These are phyloP conservation scores for Naganishia sp. DNA, from an alignment of 1,284 basidiomycete genomes.

Conservation along the genomic window DNA sequence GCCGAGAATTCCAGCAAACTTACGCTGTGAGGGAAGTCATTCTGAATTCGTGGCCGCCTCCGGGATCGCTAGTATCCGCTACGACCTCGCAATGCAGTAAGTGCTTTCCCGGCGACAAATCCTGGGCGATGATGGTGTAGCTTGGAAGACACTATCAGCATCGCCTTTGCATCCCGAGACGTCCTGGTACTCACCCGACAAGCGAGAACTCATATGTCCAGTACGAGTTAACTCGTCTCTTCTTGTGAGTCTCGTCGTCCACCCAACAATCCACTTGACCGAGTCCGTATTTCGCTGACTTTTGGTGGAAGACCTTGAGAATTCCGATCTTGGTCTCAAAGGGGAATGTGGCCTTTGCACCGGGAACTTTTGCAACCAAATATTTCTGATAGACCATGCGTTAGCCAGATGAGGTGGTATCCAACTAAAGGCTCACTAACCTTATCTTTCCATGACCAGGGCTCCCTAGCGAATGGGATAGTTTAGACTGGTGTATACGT, in stretches of 20 bases:
- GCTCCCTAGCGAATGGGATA: constrained; percentile 34
- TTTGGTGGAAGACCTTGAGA: constrained; percentile 46
- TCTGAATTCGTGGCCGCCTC: constrained; percentile 46
- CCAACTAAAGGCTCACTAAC: background rate
- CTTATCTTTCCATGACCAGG: constrained; percentile 49
- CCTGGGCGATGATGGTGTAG: constrained; percentile 40
- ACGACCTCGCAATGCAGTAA: constrained; percentile 44
- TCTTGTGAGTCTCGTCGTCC: constrained; percentile 38
- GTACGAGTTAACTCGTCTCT: constrained; percentile 41
- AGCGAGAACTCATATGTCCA: constrained; percentile 30
- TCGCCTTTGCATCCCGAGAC: background rate
- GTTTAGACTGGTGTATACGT: background rate
- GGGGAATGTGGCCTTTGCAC: constrained; percentile 42
- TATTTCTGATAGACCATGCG: constrained; percentile 37
- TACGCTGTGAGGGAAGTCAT: constrained; percentile 27
- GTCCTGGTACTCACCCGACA: constrained; percentile 36
- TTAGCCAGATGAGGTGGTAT: background rate
- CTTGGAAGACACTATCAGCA: constrained; percentile 17
- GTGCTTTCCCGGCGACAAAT: constrained; percentile 42
- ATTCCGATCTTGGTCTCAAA: constrained; percentile 41
- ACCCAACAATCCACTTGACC: constrained; percentile 48
- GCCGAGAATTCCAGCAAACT: background rate
- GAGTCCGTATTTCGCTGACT: constrained; percentile 42
- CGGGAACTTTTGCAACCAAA: constrained; percentile 44
- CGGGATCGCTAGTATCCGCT: constrained; percentile 42